Conservation (phyloP, 2,329 filamentous ascomycete genomes). For the Aspergillus fischeri region DNA sequence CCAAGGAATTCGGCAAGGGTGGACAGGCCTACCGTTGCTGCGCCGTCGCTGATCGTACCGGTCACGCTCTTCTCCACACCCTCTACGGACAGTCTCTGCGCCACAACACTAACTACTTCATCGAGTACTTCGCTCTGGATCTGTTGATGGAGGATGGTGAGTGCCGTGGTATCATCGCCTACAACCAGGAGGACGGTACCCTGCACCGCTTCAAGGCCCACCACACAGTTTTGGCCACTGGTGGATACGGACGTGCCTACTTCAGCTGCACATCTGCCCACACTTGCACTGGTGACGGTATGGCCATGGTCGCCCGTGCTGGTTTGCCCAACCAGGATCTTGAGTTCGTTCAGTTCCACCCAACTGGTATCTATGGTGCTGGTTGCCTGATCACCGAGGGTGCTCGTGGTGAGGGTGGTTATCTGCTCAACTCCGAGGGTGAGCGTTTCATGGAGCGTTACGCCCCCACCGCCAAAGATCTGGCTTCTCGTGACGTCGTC, state of each 20-base stretch:
- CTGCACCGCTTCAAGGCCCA: constrained; percentile 95
- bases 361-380: constrained; percentile 97
- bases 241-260: constrained; percentile 96
- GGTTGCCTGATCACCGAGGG: constrained; percentile 98
- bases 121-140: constrained; percentile 97
- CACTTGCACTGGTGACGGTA: constrained; percentile 97
- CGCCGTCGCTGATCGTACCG: constrained; percentile 92
- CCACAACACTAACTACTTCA: constrained; percentile 99
- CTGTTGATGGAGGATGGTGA: constrained; percentile 96
- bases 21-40: constrained; percentile 97
- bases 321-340: constrained; percentile 98
- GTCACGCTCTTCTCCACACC: constrained; percentile 95
- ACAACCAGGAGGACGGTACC: constrained; percentile 98
- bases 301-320: constrained; percentile 98
- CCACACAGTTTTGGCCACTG: constrained; percentile 94
- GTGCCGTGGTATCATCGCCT: constrained; percentile 93
- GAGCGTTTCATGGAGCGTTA: constrained; percentile 99
- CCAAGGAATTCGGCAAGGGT: constrained; percentile 90
- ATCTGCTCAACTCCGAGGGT: constrained; percentile 94
- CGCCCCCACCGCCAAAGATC: constrained; percentile 94
- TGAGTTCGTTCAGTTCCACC: constrained; percentile 99
- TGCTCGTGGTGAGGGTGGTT: constrained; percentile 95
- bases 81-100: constrained; percentile 95
- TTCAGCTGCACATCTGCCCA: constrained; percentile 98
- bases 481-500: constrained; percentile 92